These are phyloP conservation scores for Thalassiosira mediterranea DNA, from an alignment of 352 stramenopile species.

Conservation along the genomic window DNA sequence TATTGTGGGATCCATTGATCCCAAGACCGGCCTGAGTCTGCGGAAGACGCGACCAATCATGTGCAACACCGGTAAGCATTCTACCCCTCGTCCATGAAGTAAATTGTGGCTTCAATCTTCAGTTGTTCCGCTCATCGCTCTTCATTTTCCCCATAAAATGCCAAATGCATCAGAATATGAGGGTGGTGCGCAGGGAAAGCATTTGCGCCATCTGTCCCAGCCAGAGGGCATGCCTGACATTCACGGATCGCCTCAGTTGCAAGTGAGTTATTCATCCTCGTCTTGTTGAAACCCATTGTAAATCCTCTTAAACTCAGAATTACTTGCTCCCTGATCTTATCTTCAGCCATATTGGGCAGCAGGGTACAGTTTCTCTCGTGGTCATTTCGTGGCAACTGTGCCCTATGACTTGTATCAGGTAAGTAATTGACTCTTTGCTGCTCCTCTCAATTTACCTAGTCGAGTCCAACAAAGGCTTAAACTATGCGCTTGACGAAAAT, in stretches of 20 bases:
- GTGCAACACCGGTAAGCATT: slow-evolving; percentile 66
- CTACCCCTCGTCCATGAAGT: too few relatives aligned
- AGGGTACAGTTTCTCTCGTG: slow-evolving; percentile 83
- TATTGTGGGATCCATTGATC: slow-evolving; percentile 73
- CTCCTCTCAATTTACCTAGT: too few relatives aligned
- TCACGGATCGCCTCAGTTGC: slow-evolving; percentile 57
- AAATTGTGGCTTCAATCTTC: too few relatives aligned
- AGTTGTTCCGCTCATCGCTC: too few relatives aligned
- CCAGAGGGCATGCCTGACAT: slow-evolving; percentile 68
- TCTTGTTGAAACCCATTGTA: too few relatives aligned
- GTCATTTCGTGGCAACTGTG: slow-evolving; percentile 85
- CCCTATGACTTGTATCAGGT: slow-evolving; percentile 87
- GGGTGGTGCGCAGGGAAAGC: slow-evolving; percentile 37
- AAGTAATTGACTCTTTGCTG: too few relatives aligned
- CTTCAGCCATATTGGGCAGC: slow-evolving; percentile 86
- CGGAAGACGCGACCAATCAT: slow-evolving; percentile 79
- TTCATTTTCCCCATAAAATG: too few relatives aligned
- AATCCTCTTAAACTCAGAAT: too few relatives aligned
- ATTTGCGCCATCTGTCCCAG: slow-evolving; percentile 81
- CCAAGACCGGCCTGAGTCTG: slow-evolving; percentile 58
- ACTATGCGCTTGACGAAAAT: too few relatives aligned
- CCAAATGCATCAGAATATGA: slow-evolving; percentile 78
- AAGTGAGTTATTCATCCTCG: slow-evolving; percentile 26
- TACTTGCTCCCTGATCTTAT: too few relatives aligned
- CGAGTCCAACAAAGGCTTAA: too few relatives aligned